phyloP scores from a whole-genome alignment of 2,329 filamentous ascomycete species.

The Cytospora leucostoma region DNA sequence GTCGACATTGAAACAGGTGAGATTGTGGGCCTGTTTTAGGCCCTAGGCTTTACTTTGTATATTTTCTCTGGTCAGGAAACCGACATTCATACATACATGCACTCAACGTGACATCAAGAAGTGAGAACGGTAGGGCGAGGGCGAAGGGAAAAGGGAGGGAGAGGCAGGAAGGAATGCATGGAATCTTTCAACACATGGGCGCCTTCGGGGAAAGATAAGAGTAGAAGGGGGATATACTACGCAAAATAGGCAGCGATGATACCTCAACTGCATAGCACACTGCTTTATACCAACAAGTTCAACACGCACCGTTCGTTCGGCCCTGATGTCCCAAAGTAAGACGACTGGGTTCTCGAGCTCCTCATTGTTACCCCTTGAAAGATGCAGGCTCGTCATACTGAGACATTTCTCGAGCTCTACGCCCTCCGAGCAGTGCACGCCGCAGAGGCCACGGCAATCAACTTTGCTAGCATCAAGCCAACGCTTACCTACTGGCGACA shows the following conservation, averaged over 20 bases:
- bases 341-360: background rate
- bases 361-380: background rate
- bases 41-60: background rate
- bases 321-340: background rate
- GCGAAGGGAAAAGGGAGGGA: background rate
- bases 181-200: slow-evolving; percentile 27
- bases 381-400: background rate
- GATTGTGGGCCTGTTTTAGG: slow-evolving; percentile 85
- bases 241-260: slow-evolving; percentile 16
- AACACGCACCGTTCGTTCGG: slow-evolving; percentile 4
- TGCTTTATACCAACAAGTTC: slow-evolving; percentile 16
- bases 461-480: too few species aligned
- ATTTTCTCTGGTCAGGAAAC: background rate
- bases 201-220: slow-evolving; percentile 3
- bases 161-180: slow-evolving; percentile 6
- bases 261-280: slow-evolving; percentile 21
- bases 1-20: slow-evolving; percentile 80
- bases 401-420: too few species aligned
- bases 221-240: background rate
- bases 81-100: background rate
- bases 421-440: too few species aligned
- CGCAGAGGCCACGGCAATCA: too few species aligned
- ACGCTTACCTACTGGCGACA: too few species aligned
- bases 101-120: slow-evolving; percentile 12
- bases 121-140: background rate